Conservation (phyloP, 495 filamentous ascomycete genomes). For the Penicillium verhagenii region DNA sequence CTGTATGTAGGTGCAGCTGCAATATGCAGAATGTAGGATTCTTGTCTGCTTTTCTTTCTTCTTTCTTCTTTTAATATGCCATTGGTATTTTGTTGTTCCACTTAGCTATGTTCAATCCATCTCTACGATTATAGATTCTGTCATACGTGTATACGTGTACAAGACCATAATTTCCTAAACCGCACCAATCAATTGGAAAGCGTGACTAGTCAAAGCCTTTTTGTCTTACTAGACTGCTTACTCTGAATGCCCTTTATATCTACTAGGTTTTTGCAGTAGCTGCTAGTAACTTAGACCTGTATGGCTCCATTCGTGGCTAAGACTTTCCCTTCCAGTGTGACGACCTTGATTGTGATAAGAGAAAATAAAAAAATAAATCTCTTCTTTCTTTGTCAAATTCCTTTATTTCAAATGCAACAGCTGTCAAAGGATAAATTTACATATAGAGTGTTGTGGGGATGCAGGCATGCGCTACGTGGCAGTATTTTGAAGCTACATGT, state of each 20-base stretch:
- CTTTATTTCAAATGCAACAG: too few relatives aligned
- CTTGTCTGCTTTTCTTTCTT: background rate
- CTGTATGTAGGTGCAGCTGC: background rate
- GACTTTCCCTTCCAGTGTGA: background rate
- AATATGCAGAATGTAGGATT: slow-evolving; percentile 12
- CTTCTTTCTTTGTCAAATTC: background rate
- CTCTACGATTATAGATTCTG: background rate
- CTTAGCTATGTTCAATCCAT: background rate
- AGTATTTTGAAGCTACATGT: too few relatives aligned
- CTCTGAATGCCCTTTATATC: too few relatives aligned
- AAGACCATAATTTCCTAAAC: background rate
- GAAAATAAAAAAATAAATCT: background rate
- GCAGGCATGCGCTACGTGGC: too few relatives aligned
- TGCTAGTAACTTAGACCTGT: background rate
- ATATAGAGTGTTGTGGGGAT: too few relatives aligned
- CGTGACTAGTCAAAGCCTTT: background rate
- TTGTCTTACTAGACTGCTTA: too few relatives aligned
- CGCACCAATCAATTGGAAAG: background rate
- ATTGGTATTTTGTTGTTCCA: background rate
- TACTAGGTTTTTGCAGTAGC: too few relatives aligned
- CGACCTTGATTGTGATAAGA: too few relatives aligned
- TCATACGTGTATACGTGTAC: background rate
- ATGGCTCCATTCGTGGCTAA: background rate
- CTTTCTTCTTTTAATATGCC: background rate
- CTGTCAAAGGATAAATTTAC: too few relatives aligned